A percentile compares a stretch with the other conserved stretches of the same genome.
These are phyloP conservation scores for Trichophyton simii DNA, from an alignment of 2,329 filamentous ascomycete genomes.

Conservation along the genomic window DNA sequence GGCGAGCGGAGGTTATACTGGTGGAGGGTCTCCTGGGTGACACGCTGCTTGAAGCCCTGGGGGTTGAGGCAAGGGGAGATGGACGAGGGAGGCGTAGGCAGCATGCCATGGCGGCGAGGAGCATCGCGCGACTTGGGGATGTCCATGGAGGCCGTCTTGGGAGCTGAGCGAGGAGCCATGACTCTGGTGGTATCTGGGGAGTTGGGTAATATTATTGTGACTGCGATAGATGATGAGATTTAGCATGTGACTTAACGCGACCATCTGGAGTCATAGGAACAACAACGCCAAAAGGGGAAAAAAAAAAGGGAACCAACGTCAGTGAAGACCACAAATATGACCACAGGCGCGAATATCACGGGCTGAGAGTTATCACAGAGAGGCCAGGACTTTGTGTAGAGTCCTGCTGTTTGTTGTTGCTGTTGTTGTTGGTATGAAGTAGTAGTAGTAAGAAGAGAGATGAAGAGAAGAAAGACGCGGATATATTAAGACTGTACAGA, in stretches of 20 bases:
- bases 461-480: neutral
- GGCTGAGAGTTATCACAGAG: neutral
- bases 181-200: conserved; percentile 12
- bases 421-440: neutral
- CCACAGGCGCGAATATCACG: neutral
- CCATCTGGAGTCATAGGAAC: neutral
- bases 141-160: conserved; percentile 39
- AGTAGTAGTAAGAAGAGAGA: neutral
- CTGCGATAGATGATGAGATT: neutral
- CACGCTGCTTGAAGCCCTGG: conserved; percentile 61
- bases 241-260: neutral
- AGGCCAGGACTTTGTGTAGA: neutral
- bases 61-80: conserved; percentile 80
- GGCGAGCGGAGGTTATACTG: conserved; percentile 13
- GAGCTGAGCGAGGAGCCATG: conserved; percentile 34
- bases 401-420: neutral
- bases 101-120: conserved; percentile 30
- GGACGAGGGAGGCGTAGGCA: conserved; percentile 89
- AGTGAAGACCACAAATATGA: conserved; percentile 11
- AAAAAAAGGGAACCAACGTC: conserved; percentile 8
- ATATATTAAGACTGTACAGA: neutral
- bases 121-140: conserved; percentile 35
- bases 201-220: neutral
- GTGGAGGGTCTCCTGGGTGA: conserved; percentile 12
- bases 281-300: neutral